Base-by-base conservation (phyloP, 164 flowering plant genomes). In the Nymphaea colorata region DNA sequence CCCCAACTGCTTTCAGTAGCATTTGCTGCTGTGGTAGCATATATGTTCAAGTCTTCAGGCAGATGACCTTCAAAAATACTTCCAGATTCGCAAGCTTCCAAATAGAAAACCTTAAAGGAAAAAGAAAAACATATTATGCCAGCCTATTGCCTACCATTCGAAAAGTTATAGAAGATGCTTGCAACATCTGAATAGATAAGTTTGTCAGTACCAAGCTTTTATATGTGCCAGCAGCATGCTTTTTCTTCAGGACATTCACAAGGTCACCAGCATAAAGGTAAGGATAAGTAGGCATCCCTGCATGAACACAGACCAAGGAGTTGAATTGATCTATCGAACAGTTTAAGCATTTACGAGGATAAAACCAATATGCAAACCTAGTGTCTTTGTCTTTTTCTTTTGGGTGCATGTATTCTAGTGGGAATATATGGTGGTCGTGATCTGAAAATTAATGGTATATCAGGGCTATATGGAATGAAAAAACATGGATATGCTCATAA, bases 21-120 rank as follows among this genome's bases (percentile, higher is more conserved):
- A 81, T 91, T 93, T 51, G 96, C 18, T 12, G 98, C 96, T 14
- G 96, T 90, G 12, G 93, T 93, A 68, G 89, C 96, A 79, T 89
- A 93, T 68, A 91, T 89, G 74, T 93, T 89, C 68, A 91, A 64
- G 43, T 79, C 91, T 72, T 84, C 73, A 1, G 90, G 87, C 63
- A 93, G 87, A 76, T 91, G 86, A 66, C 98, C 98, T 72, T 93
- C 94, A 74, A 93, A 93, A 43, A 93, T 91, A 71, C 97, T 93
- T 76, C 97, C 98, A 72, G 97, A 82, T 66, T 93, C 98, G 77
- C 98, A 93, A 61, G 98, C 93, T 79, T 93, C 97, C 59, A 93
- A 79, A 81, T 91, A 93, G 69, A 93, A 86, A 17, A 88, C 94
- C 98, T 93, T 70, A 18, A 72, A 8, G 59, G 16, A 55, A 16